Conservation (phyloP, 2,329 filamentous ascomycete genomes). For the Neofusicoccum sp. region DNA sequence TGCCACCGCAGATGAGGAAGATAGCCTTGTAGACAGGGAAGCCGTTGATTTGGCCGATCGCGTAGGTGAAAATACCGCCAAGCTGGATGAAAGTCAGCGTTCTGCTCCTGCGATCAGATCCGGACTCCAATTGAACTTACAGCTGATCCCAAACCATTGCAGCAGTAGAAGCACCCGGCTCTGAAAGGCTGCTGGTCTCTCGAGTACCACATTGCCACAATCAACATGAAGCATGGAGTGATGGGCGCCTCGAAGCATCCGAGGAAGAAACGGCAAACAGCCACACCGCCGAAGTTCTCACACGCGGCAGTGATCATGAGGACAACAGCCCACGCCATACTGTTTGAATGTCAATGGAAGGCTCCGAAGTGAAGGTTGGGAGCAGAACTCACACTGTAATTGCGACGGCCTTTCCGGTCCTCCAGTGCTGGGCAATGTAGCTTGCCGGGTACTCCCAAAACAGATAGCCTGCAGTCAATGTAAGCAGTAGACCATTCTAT, state of each 20-base stretch:
- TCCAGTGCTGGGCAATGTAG: slow-evolving; percentile 32
- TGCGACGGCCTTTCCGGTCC: slow-evolving; percentile 33
- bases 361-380: background rate
- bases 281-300: slow-evolving; percentile 25
- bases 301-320: slow-evolving; percentile 26
- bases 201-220: slow-evolving; percentile 23
- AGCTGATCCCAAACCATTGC: slow-evolving; percentile 23
- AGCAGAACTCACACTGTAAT: slow-evolving; percentile 7
- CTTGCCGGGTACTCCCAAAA: slow-evolving; percentile 25
- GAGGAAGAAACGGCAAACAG: slow-evolving; percentile 25
- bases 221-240: slow-evolving; percentile 25
- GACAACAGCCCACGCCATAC: slow-evolving; percentile 24
- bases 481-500: slow-evolving; percentile 27
- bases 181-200: slow-evolving; percentile 22
- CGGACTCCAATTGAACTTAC: background rate
- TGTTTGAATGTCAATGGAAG: background rate
- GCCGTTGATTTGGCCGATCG: slow-evolving; percentile 41
- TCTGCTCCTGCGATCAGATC: background rate
- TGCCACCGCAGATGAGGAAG: slow-evolving; percentile 46
- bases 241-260: slow-evolving; percentile 27
- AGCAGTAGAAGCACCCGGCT: slow-evolving; percentile 28
- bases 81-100: slow-evolving; percentile 15
- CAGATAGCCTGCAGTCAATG: slow-evolving; percentile 21
- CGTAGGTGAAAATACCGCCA: slow-evolving; percentile 38
- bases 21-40: slow-evolving; percentile 47